A percentile compares a stretch with the other conserved stretches of the same genome.
These are phyloP conservation scores for Erythrobasidium hasegawianum DNA, from an alignment of 1,284 basidiomycete genomes.

Conservation along the genomic window DNA sequence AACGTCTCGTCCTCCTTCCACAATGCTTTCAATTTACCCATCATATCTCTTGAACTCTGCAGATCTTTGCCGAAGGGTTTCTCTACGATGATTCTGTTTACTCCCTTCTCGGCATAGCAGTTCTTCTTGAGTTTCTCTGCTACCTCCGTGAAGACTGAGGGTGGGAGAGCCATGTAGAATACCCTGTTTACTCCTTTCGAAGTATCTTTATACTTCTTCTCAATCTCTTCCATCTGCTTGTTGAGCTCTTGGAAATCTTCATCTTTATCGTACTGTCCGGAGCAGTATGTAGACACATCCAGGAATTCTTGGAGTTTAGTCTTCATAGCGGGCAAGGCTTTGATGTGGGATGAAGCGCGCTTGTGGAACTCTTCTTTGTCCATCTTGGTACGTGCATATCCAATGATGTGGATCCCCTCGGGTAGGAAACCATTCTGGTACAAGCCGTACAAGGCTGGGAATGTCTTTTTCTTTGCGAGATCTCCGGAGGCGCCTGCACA, in stretches of 20 bases:
- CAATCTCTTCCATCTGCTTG: conserved; percentile 70
- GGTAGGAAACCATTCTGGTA: conserved; percentile 77
- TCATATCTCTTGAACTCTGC: conserved; percentile 74
- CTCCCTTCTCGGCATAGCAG: conserved; percentile 67
- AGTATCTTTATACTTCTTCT: conserved; percentile 58
- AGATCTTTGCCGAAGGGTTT: conserved; percentile 96
- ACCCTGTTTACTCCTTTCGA: conserved; percentile 51
- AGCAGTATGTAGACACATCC: conserved; percentile 68
- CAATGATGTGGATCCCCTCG: conserved; percentile 77
- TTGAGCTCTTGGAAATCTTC: conserved; percentile 72
- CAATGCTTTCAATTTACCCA: conserved; percentile 71
- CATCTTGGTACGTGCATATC: conserved; percentile 95
- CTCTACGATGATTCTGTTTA: conserved; percentile 89
- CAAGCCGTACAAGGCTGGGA: conserved; percentile 86
- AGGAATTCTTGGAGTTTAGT: conserved; percentile 76
- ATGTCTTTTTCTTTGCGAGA: conserved; percentile 99
- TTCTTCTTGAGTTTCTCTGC: conserved; percentile 74
- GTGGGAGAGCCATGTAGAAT: conserved; percentile 75
- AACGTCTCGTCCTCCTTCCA: conserved; percentile 95
- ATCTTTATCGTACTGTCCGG: conserved; percentile 81
- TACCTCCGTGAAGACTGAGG: conserved; percentile 85
- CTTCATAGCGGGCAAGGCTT: conserved; percentile 57
- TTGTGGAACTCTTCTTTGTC: conserved; percentile 77
- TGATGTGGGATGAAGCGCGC: conserved; percentile 77
- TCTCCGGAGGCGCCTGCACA: conserved; percentile 65